Base-by-base conservation (phyloP, 768 basidiomycete species). In the Leccinellum albellum region DNA sequence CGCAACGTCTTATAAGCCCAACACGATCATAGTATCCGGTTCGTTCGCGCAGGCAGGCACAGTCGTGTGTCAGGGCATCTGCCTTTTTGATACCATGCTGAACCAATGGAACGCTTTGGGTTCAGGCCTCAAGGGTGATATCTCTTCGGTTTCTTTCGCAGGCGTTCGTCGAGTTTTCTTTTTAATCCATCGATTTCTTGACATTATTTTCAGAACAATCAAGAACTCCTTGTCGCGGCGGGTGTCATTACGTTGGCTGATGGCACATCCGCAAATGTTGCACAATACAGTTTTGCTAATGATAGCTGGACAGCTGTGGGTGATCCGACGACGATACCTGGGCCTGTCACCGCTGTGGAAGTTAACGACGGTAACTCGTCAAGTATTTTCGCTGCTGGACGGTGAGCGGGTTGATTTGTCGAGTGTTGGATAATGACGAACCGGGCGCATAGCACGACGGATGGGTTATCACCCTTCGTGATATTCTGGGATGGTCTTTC, bases 361-460 rank as follows among this genome's bases (percentile, higher is more conserved):
- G 88, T 94, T 42, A 91, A 98, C 70, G 77, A 86, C 60, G 81
- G 82, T 21, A 93, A 97, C 67, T 69, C 74, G 1, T 89, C 84
- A 63, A 96, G 90, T 65, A 81, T 98, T 54, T 99, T 94, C 65
- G 91, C 88, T 48, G 92, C 94, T 32, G 96, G 96, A 64, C 83
- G 81, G 87, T 93, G 59, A 68, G 86, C 73, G n/a, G 15, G 13
- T 50, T 44, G 9, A n/a, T 40, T 46, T 32, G 58, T 40, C 14
- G 23, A 37, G 15, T 45, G 2, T 20, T 21, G 6, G 29, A 31
- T 17, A 20, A 51, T 45, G 45, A 50, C 50, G 49, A 55, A 50
- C 4, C 33, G 31, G 46, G 35, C 23, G 6, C 13, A 24, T 57
- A 85, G 86, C 35, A 77, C 84, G 4, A 72, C 67, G n/a, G 82